Evolutionary conservation across 2,329 filamentous ascomycete species (phyloP), one percentile per base, ranked within the genome.

Genomic region (Apiospora malaysiana): DNA sequence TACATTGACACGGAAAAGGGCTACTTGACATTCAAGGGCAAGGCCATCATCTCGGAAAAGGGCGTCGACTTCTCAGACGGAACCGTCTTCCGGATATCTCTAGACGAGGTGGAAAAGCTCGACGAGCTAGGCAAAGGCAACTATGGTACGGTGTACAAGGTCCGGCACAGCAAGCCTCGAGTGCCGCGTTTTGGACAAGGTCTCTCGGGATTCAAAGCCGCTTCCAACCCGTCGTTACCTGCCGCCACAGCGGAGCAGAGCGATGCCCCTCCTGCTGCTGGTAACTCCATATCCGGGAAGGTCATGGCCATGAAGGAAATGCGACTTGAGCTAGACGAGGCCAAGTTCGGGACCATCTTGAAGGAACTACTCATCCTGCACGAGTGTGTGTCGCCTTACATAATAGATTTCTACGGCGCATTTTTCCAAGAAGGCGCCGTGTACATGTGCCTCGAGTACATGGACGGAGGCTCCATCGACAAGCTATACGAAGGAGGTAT

Each of bases 251-350:
- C 25, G 80, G 78, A 78, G 0, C 70, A 75, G 0, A 71, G 75
- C 16, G 79, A 80, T 18, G 71, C 75, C 32, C 80, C 75, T 66
- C 77, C 79, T n/a, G 72, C 75, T 37, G 75, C 70, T 10, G 75
- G 82, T 66, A 84, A 83, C 5, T 89, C 88, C 59, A 75, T 71
- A 0, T 91, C 91, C 0, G 94, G 95, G 23, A 89, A 93, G 68
- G 87, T 97, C 72, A 98, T 99, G 96, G 96, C 96, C 18, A 99
- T 99, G 96, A 99, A 99, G 81, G 96, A 99, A 82, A 97, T 99
- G 77, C 90, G 96, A 25, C 86, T 99, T 12, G 96, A 99, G 81
- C 86, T 99, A 69, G 96, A 99, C 78, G 96, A 99, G 81, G 92
- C 94, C 73, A 99, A 99, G 81, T 97, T 99, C 79, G 92, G 94